phyloP scores from a whole-genome alignment of 176 grass and related monocot genomes.

The Puccinellia tenuiflora region DNA sequence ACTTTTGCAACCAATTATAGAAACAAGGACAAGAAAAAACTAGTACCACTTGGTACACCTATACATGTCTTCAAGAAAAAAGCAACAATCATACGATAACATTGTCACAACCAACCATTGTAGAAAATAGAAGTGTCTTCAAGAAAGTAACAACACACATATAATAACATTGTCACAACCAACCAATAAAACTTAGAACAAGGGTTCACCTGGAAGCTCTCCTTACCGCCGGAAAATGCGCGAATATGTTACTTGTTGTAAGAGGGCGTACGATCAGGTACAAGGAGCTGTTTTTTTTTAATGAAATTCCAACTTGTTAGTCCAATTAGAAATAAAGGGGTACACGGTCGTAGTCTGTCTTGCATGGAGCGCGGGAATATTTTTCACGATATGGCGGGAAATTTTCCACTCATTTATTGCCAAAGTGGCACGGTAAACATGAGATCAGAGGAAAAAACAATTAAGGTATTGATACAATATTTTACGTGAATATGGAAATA shows the following conservation, averaged over 20 bases:
- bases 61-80: background rate
- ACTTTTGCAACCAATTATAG: background rate
- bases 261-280: background rate
- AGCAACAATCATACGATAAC: background rate
- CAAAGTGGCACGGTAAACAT: background rate
- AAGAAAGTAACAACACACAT: background rate
- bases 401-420: background rate
- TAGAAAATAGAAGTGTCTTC: background rate
- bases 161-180: background rate
- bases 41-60: background rate
- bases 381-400: background rate
- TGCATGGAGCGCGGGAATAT: background rate
- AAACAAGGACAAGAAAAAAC: background rate
- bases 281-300: background rate
- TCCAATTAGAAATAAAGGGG: background rate
- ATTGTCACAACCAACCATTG: background rate
- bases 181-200: background rate
- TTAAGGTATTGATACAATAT: too few species aligned
- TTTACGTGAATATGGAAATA: background rate
- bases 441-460: background rate
- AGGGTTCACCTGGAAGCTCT: background rate
- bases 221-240: background rate
- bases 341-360: background rate
- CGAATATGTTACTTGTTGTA: background rate
- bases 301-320: background rate